Evolutionary conservation across 2,329 filamentous ascomycete genomes (phyloP), one percentile per base, ranked within the genome.

Genomic region (Rhinocladiella similis): DNA sequence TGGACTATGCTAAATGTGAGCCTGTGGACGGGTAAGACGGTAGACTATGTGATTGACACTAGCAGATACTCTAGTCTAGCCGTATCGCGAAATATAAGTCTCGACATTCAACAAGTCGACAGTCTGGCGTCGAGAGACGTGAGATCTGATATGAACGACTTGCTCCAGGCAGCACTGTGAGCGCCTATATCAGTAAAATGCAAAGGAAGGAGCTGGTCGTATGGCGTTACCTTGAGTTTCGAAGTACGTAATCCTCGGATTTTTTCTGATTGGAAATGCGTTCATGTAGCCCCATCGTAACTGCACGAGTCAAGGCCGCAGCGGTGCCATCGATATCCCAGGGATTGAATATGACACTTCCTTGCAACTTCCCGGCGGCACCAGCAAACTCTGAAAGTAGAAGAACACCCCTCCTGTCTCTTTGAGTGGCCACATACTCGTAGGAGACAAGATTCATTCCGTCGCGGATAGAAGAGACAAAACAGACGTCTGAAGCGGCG

Each of bases 371-470:
- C 16, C 47, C 51, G 9, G 51, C 41, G 12, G 93, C 97, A 57
- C 93, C 93, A 61, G 91, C 96, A 73, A 97, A 97, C 72, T 97
- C 93, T 12, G 93, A 97, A 18, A 97, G 83, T 62, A 97, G 96
- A 45, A 97, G 78, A 1, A 92, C 92, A 1, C 92, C 90, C 63
- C 92, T 85, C 53, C 85, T 86, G 60, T 93, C 87, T 67, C 90
- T 88, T 73, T 97, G 93, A 71, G 91, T 95, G 55, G 96, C 83
- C 54, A 97, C 86, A 70, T 96, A 97, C 73, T 97, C 93, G 65
- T 97, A 79, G 69, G 91, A 94, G 18, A 92, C 96, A 0, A 92
- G 96, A 77, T 97, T 97, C 92, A 97, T 96, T 55, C 93, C 93
- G 71, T 97, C 93, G 56, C 93, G 86, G 18, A 97, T 91, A 63